phyloP scores from a whole-genome alignment of 1,139 yeast species.

The Candida tunisiensis region DNA sequence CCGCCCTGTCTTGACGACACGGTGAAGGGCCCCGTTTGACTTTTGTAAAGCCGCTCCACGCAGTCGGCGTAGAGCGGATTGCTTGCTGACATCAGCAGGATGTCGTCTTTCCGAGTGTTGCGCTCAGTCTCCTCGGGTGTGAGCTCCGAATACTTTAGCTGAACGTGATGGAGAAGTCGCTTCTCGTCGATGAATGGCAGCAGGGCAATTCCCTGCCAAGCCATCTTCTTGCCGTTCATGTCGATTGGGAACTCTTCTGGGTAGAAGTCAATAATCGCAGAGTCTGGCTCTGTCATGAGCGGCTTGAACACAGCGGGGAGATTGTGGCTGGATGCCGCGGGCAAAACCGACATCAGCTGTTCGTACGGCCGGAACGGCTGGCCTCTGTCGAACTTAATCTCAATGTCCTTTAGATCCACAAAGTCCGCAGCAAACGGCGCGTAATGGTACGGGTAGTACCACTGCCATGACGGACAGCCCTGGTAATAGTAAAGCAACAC shows the following conservation, averaged over 20 bases:
- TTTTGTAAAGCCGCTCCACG: constrained; percentile 7
- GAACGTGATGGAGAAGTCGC: constrained; percentile 55
- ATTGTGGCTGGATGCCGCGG: constrained; percentile 91
- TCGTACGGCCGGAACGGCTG: constrained; percentile 86
- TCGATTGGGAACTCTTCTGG: constrained; percentile 85
- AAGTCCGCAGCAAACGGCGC: constrained; percentile 96
- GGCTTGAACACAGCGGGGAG: constrained; percentile 73
- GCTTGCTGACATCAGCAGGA: constrained; percentile 14
- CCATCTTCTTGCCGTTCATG: constrained; percentile 87
- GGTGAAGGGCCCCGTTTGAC: constrained; percentile 2
- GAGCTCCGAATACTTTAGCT: constrained; percentile 39
- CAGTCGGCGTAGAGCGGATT: constrained; percentile 9
- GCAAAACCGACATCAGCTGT: constrained; percentile 93
- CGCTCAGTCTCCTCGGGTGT: constrained; percentile 55
- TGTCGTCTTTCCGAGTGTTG: constrained; percentile 13
- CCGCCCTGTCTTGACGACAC: constrained; percentile 13
- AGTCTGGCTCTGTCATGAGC: constrained; percentile 72
- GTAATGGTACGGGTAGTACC: constrained; percentile 96
- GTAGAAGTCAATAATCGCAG: constrained; percentile 84
- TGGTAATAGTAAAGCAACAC: constrained; percentile 84
- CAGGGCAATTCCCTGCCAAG: constrained; percentile 97
- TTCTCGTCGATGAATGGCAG: constrained; percentile 87
- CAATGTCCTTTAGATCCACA: constrained; percentile 36
- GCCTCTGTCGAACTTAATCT: constrained; percentile 51
- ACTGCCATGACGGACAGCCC: constrained; percentile 97